A percentile compares a stretch with the other conserved stretches of the same genome.
Conservation (phyloP, 371 early-diverging fungal species). For the Syncephalastrum sp. region DNA sequence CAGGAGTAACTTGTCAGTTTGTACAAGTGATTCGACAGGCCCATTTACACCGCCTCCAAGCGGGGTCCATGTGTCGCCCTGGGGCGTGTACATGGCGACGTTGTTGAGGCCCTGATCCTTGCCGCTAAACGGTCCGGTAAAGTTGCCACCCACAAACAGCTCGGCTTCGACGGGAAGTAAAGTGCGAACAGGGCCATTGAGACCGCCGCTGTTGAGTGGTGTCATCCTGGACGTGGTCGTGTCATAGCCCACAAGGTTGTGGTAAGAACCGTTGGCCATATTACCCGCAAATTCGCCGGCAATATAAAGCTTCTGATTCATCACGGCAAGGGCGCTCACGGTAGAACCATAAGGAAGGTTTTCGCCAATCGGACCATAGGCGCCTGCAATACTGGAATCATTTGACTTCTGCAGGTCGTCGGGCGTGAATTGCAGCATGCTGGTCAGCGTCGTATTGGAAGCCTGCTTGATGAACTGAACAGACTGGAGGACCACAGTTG, state of each 20-base stretch:
- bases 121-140: slow-evolving; percentile 15
- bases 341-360: slow-evolving; percentile 41
- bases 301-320: slow-evolving; percentile 28
- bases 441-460: slow-evolving; percentile 26
- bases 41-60: slow-evolving; percentile 40
- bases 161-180: slow-evolving; percentile 17
- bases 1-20: slow-evolving; percentile 14
- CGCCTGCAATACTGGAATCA: slow-evolving; percentile 5
- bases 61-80: slow-evolving; percentile 21
- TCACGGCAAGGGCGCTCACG: slow-evolving; percentile 36
- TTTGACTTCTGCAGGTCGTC: slow-evolving; percentile 6
- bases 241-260: slow-evolving; percentile 31
- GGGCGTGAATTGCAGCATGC: slow-evolving; percentile 32
- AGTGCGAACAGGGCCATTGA: slow-evolving; percentile 26
- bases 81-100: slow-evolving; percentile 23
- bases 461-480: slow-evolving; percentile 56
- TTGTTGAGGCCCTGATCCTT: slow-evolving; percentile 14
- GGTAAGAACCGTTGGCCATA: slow-evolving; percentile 18
- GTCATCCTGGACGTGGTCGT: slow-evolving; percentile 12
- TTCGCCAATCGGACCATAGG: slow-evolving; percentile 18
- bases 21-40: slow-evolving; percentile 19
- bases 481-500: slow-evolving; percentile 45
- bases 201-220: slow-evolving; percentile 19
- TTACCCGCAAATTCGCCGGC: slow-evolving; percentile 33
- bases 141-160: slow-evolving; percentile 39